Base-by-base conservation (phyloP, 2,329 filamentous ascomycete genomes). In the Paecilomyces niveus region DNA sequence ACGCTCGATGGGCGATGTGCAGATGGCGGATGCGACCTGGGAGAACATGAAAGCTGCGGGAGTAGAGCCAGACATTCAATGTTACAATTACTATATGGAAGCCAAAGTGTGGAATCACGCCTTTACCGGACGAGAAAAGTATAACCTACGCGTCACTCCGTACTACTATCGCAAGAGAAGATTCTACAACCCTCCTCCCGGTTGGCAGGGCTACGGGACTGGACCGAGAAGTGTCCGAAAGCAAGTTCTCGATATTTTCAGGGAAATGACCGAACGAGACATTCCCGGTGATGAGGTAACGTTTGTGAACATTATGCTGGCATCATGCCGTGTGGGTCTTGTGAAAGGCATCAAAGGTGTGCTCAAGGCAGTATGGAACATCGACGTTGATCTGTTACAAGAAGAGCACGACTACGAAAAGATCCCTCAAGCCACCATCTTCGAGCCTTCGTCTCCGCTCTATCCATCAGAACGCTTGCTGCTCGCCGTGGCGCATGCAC, bases 401-500 rank as follows among this genome's bases (percentile, higher is more conserved):
- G 59, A 62, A 3, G 68, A 66, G 22, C 62, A 70, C 9, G 73
- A 76, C 51, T 65, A 67, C 52, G 66, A 65, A n/a, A 61, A 62
- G 4, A 60, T 74, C 18, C 66, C 70, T 11, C 67, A 69, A 1
- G 70, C 76, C n/a, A 75, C 68, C 31, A 65, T 67, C 1, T 79
- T 83, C 51, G 68, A 76, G 0, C 65, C 64, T 0, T 76, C 78
- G 29, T 86, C 83, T 1, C 80, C 83, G 7, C 70, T 88, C 32
- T 75, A 78, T 55, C 89, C 90, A 1, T 84, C 82, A 0, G 62
- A 70, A 7, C 75, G 77, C 1, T 77, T 92, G 0, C 78, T 93
- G 22, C 78, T 83, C 57, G 82, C 86, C 8, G 74, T 92, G n/a
- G 86, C 87, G 5, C 85, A 90, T 67, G 77, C 80, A 1, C 89